Conservation (phyloP, 1,284 basidiomycete genomes). For the Ceraceosorus guamensis region DNA sequence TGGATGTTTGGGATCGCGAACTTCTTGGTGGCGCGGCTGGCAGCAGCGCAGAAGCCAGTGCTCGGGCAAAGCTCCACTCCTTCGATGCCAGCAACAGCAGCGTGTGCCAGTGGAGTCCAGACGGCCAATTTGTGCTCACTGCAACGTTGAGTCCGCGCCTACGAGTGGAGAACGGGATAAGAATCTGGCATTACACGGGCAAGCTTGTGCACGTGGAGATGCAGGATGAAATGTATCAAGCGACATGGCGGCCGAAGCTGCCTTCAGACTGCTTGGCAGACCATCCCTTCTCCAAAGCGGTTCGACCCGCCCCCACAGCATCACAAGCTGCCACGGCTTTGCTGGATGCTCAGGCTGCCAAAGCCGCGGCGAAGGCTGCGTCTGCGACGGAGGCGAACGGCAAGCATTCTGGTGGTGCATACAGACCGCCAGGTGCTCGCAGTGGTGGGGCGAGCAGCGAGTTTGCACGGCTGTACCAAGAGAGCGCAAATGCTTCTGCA, state of each 20-base stretch:
- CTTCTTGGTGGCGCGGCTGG: conserved; percentile 53
- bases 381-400: too few relatives aligned
- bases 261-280: conserved; percentile 26
- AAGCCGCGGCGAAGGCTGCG: conserved; percentile 37
- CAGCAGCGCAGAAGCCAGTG: conserved; percentile 1
- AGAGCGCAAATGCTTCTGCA: not conserved
- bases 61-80: conserved; percentile 63
- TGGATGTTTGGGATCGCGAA: conserved; percentile 84
- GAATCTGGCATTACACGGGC: conserved; percentile 88
- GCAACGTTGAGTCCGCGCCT: conserved; percentile 87
- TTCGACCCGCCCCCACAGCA: conserved; percentile 70
- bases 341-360: conserved; percentile 44
- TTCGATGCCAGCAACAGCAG: conserved; percentile 91
- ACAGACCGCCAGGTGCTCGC: conserved; percentile 59
- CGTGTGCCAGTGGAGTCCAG: conserved; percentile 89
- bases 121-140: conserved; percentile 84
- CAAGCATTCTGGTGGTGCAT: conserved; percentile 48
- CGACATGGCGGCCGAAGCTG: conserved; percentile 66
- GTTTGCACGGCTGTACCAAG: not conserved
- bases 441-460: conserved; percentile 54
- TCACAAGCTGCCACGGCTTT: conserved; percentile 56
- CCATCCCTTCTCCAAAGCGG: conserved; percentile 64
- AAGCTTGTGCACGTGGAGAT: conserved; percentile 70
- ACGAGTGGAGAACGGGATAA: conserved; percentile 93
- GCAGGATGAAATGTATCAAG: conserved; percentile 79